A percentile compares a stretch with the other conserved stretches of the same genome.
Evolutionary conservation across 192 early-diverging fungal genomes (phyloP).

Genomic region (Gamsiella multidivaricata): DNA sequence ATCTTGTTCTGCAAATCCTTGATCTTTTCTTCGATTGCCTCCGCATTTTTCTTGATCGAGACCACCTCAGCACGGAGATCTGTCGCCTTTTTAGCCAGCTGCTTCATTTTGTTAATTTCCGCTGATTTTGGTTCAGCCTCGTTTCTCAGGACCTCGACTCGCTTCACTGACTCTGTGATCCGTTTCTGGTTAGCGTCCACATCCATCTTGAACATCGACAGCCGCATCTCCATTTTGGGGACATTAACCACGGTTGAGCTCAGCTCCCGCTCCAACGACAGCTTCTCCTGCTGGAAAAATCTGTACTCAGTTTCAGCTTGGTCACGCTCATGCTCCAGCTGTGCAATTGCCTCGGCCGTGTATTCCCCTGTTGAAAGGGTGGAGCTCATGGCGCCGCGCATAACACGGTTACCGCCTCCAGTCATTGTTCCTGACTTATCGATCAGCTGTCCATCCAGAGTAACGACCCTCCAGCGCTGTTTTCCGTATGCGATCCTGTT

Average conservation of each 20-base stretch:
- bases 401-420: constrained; percentile 83
- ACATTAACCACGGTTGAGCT: constrained; percentile 64
- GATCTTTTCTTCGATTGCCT: constrained; percentile 82
- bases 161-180: constrained; percentile 74
- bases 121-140: constrained; percentile 62
- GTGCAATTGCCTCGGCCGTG: constrained; percentile 62
- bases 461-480: constrained; percentile 92
- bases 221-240: constrained; percentile 67
- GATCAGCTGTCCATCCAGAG: constrained; percentile 90
- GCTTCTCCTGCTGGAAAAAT: constrained; percentile 59
- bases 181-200: constrained; percentile 71
- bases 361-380: constrained; percentile 69
- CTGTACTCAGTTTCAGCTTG: constrained; percentile 65
- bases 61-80: constrained; percentile 58
- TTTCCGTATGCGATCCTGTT: constrained; percentile 89
- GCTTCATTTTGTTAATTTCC: constrained; percentile 65
- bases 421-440: constrained; percentile 93
- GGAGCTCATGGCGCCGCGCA: constrained; percentile 91
- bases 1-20: constrained; percentile 88
- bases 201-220: constrained; percentile 81
- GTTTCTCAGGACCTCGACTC: constrained; percentile 65
- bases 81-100: constrained; percentile 61
- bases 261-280: constrained; percentile 55
- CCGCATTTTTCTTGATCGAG: constrained; percentile 65
- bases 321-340: constrained; percentile 69